These are phyloP conservation scores for Celoporthe dispersa DNA, from an alignment of 2,329 filamentous ascomycete species.

Conservation along the genomic window DNA sequence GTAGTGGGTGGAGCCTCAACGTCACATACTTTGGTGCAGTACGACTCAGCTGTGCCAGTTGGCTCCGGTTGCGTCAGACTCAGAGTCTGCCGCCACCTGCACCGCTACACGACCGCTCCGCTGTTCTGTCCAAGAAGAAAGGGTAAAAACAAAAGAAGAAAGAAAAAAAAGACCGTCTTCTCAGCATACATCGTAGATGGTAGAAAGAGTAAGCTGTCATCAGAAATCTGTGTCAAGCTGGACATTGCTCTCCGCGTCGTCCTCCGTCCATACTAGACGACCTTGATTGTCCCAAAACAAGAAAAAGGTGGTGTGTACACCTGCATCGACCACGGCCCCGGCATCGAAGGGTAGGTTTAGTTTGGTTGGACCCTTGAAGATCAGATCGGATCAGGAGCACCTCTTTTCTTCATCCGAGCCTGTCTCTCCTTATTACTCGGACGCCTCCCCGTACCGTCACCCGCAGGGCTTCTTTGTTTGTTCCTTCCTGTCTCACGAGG, in stretches of 20 bases:
- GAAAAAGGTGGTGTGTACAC: constrained; percentile 8
- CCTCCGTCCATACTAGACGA: not conserved
- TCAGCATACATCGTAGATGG: not conserved
- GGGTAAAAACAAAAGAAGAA: too few species aligned
- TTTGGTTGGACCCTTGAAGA: constrained; percentile 11
- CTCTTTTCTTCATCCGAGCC: not conserved
- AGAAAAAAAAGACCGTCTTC: not conserved
- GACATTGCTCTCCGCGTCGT: not conserved
- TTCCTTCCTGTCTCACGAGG: constrained; percentile 6
- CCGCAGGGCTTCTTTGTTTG: constrained; percentile 11
- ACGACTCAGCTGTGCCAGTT: constrained; percentile 2
- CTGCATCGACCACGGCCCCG: not conserved
- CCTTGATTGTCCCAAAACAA: not conserved
- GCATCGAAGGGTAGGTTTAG: not conserved
- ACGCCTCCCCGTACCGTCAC: not conserved
- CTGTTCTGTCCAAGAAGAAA: not conserved
- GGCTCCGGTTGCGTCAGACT: constrained; percentile 13
- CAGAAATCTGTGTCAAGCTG: not conserved
- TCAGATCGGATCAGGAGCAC: not conserved
- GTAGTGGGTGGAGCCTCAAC: not conserved
- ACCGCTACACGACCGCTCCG: not conserved
- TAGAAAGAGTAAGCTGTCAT: not conserved
- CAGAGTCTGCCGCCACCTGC: not conserved
- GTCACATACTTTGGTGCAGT: constrained; percentile 3
- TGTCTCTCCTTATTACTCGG: not conserved